A percentile compares a stretch with the other conserved stretches of the same genome.
phyloP scores from a whole-genome alignment of 2,329 filamentous ascomycete genomes.

The Ceratocystis albifundus region DNA sequence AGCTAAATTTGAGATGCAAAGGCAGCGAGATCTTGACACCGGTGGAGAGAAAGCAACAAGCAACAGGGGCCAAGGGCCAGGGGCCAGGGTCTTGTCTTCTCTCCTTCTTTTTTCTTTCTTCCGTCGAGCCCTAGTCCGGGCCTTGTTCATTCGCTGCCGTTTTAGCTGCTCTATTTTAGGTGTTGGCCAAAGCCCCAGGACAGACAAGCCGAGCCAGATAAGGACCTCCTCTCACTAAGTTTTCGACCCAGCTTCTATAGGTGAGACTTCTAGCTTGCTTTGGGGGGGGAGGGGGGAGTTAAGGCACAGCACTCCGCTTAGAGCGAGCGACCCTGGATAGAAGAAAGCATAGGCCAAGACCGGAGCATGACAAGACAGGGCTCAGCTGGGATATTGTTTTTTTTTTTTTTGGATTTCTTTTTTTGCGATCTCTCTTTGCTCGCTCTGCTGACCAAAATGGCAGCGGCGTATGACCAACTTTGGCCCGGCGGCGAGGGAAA shows the following conservation, averaged over 20 bases:
- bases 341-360: constrained; percentile 1
- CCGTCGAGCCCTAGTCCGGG: background rate
- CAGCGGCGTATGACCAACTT: background rate
- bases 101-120: background rate
- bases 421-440: background rate
- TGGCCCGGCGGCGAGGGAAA: background rate
- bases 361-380: constrained; percentile 7
- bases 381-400: too few relatives aligned
- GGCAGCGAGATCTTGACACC: background rate
- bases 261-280: background rate
- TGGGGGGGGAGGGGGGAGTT: background rate
- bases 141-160: constrained; percentile 4
- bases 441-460: background rate
- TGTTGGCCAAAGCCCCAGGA: background rate
- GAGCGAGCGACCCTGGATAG: constrained; percentile 1
- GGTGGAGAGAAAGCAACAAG: background rate
- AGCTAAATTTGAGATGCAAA: too few relatives aligned
- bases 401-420: too few relatives aligned
- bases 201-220: background rate
- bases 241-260: background rate
- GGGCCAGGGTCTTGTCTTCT: background rate
- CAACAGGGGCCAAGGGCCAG: too few relatives aligned
- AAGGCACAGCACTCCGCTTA: constrained; percentile 7
- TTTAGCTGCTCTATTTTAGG: constrained; percentile 12
- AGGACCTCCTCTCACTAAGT: background rate